phyloP scores from a whole-genome alignment of 2,329 filamentous ascomycete genomes.

The Fusarium piperis region DNA sequence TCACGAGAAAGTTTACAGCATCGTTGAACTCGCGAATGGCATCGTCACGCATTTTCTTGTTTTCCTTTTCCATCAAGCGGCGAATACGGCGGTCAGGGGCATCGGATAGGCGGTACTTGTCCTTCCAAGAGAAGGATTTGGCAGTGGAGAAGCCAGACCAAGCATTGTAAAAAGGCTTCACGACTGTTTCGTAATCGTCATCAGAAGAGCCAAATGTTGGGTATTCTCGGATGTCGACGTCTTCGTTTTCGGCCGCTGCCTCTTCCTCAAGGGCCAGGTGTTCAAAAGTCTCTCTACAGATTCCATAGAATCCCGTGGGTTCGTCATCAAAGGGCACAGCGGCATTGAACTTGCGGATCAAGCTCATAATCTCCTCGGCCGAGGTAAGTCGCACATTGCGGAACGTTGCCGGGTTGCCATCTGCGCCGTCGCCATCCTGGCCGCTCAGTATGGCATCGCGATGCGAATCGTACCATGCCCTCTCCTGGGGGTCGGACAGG shows the following conservation, averaged over 20 bases:
- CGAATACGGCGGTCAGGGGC: conserved; percentile 86
- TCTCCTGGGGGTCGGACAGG: conserved; percentile 94
- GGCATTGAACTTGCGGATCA: conserved; percentile 84
- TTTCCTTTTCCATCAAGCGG: conserved; percentile 94
- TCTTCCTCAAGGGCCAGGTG: conserved; percentile 84
- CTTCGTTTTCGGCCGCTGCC: conserved; percentile 76
- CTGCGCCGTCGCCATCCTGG: conserved; percentile 58
- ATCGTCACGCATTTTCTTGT: conserved; percentile 83
- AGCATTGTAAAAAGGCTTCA: conserved; percentile 80
- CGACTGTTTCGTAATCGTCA: conserved; percentile 79
- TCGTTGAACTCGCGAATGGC: conserved; percentile 91
- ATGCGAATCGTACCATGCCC: conserved; percentile 98
- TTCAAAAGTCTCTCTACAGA: conserved; percentile 79
- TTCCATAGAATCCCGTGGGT: conserved; percentile 85
- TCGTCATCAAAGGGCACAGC: conserved; percentile 83
- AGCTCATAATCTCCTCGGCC: conserved; percentile 77
- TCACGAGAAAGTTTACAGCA: conserved; percentile 84
- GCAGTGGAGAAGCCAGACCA: conserved; percentile 86
- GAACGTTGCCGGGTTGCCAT: conserved; percentile 66
- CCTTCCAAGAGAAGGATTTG: conserved; percentile 91
- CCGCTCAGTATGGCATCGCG: conserved; percentile 83
- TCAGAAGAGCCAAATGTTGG: conserved; percentile 83
- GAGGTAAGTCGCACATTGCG: conserved; percentile 80
- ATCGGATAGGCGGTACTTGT: conserved; percentile 83
- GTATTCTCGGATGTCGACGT: conserved; percentile 70